Percentiles rank a stretch among this genome's conserved stretches.
Conservation (phyloP, 306 rosid genomes). For the Vigna unguiculata region DNA sequence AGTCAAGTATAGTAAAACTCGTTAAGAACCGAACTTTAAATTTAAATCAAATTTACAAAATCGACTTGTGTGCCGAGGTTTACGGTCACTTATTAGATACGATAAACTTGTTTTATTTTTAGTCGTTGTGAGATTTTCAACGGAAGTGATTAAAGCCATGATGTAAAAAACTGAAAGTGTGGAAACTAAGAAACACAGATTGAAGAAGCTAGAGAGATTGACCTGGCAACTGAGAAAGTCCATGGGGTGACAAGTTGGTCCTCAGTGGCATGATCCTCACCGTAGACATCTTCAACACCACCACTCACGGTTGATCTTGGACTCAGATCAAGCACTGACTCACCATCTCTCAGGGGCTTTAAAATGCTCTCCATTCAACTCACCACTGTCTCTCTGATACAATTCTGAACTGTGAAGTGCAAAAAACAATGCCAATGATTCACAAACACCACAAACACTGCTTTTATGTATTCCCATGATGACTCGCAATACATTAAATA, state of each 20-base stretch:
- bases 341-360: slow-evolving; percentile 64
- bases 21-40: no score
- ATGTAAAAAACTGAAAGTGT: slow-evolving; percentile 1
- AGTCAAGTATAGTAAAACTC: not conserved
- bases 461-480: not conserved
- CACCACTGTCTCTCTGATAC: not conserved
- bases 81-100: no score
- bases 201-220: not conserved
- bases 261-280: slow-evolving; percentile 82
- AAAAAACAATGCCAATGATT: not conserved
- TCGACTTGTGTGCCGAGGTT: no score
- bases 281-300: slow-evolving; percentile 77
- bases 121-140: no score
- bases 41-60: no score
- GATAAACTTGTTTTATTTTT: no score
- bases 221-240: slow-evolving; percentile 83
- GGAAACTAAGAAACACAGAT: not conserved
- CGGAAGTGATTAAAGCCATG: no score
- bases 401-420: not conserved
- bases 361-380: slow-evolving; percentile 64
- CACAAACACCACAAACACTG: not conserved
- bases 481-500: not conserved
- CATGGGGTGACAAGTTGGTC: slow-evolving; percentile 84
- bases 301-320: slow-evolving; percentile 72
- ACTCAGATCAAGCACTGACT: slow-evolving; percentile 65